Evolutionary conservation across 768 basidiomycete genomes (phyloP).

Genomic region (Leucocoprinus birnbaumii): DNA sequence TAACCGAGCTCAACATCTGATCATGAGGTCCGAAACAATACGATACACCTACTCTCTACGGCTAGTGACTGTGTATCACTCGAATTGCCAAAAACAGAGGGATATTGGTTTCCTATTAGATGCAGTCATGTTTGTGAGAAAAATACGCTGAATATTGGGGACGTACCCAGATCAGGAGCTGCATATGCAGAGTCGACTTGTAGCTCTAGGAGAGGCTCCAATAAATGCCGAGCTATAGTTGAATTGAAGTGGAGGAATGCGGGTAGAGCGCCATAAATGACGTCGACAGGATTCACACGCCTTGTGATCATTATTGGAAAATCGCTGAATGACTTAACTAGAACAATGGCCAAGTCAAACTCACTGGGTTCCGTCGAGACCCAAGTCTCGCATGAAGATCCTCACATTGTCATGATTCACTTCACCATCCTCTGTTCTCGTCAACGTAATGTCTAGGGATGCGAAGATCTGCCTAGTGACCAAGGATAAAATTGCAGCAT

Average conservation of each 20-base stretch:
- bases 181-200: slow-evolving; percentile 31
- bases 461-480: too few relatives aligned
- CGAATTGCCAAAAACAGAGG: slow-evolving; percentile 16
- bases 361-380: too few relatives aligned
- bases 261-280: slow-evolving; percentile 41
- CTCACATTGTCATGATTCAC: too few relatives aligned
- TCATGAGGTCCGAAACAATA: neutral
- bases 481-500: too few relatives aligned
- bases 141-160: neutral
- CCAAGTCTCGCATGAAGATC: too few relatives aligned
- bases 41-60: slow-evolving; percentile 20
- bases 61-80: slow-evolving; percentile 15
- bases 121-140: neutral
- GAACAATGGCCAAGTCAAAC: too few relatives aligned
- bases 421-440: too few relatives aligned
- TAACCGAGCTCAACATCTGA: too few relatives aligned
- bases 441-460: too few relatives aligned
- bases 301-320: too few relatives aligned
- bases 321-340: too few relatives aligned
- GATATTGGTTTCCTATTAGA: slow-evolving; percentile 17
- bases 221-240: slow-evolving; percentile 34
- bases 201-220: slow-evolving; percentile 48
- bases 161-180: slow-evolving; percentile 29
- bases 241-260: slow-evolving; percentile 42
- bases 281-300: slow-evolving; percentile 44